phyloP scores from a whole-genome alignment of 2,329 filamentous ascomycete genomes.

The Zasmidium citrigriseum region DNA sequence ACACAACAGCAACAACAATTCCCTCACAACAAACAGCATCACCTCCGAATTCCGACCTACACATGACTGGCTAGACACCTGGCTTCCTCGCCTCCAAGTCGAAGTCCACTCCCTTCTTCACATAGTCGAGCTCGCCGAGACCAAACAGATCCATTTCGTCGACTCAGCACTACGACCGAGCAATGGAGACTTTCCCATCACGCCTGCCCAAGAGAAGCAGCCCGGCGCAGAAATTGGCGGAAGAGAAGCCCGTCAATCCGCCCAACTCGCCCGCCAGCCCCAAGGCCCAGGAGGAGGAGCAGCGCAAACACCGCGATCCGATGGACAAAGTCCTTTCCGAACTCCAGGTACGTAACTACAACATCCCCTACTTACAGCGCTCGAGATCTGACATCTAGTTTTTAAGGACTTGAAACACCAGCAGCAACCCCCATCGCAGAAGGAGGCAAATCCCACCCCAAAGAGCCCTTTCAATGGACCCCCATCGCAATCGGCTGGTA shows the following conservation, averaged over 20 bases:
- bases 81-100: slow-evolving; percentile 86
- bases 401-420: neutral
- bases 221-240: neutral
- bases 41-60: slow-evolving; percentile 70
- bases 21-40: slow-evolving; percentile 35
- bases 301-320: slow-evolving; percentile 11
- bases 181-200: slow-evolving; percentile 13
- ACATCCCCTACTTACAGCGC: neutral
- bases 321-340: slow-evolving; percentile 18
- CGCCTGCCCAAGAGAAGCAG: slow-evolving; percentile 6
- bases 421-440: slow-evolving; percentile 4
- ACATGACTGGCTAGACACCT: slow-evolving; percentile 82
- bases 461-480: slow-evolving; percentile 21
- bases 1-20: slow-evolving; percentile 50
- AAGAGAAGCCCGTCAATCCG: slow-evolving; percentile 18
- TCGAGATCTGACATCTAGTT: neutral
- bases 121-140: slow-evolving; percentile 19
- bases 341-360: slow-evolving; percentile 12
- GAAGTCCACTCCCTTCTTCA: slow-evolving; percentile 64
- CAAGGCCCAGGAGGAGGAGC: slow-evolving; percentile 2
- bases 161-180: slow-evolving; percentile 4
- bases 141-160: slow-evolving; percentile 10
- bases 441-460: slow-evolving; percentile 7
- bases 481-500: slow-evolving; percentile 74
- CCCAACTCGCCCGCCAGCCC: slow-evolving; percentile 16